These are phyloP conservation scores for Endocalyx cinctus DNA, from an alignment of 2,329 filamentous ascomycete genomes.

Conservation along the genomic window DNA sequence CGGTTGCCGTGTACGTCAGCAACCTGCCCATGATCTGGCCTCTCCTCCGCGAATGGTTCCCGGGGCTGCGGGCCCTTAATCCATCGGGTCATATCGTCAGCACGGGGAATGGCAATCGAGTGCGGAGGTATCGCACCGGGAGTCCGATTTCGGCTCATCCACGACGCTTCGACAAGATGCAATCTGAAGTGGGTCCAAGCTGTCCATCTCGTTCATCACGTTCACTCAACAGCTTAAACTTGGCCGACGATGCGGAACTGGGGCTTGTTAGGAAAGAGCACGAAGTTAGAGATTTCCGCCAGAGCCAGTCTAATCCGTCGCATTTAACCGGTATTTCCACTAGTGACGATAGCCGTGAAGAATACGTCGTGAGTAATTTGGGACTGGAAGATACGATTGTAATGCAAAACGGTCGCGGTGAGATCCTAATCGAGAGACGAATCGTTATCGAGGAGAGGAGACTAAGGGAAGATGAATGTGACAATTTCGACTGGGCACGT, in stretches of 20 bases:
- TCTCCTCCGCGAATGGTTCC: conserved; percentile 35
- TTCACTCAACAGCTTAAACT: conserved; percentile 1
- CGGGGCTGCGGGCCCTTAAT: conserved; percentile 21
- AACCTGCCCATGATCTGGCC: conserved; percentile 52
- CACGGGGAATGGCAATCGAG: too few relatives aligned
- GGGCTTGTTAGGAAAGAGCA: neutral
- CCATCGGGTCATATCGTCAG: too few relatives aligned
- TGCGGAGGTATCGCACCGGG: too few relatives aligned
- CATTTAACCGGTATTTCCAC: neutral
- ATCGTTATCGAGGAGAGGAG: conserved; percentile 6
- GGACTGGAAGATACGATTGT: conserved; percentile 2
- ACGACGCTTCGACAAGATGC: neutral
- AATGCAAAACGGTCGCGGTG: conserved; percentile 1
- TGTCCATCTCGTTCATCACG: neutral
- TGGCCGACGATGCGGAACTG: neutral
- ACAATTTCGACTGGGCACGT: neutral
- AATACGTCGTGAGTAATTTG: conserved; percentile 1
- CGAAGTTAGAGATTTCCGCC: neutral
- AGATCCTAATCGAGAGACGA: conserved; percentile 6
- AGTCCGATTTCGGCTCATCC: too few relatives aligned
- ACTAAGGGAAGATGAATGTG: neutral
- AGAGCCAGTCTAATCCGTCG: too few relatives aligned
- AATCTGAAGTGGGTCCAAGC: neutral
- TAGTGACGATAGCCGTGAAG: conserved; percentile 1
- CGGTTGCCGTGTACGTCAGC: conserved; percentile 46